phyloP scores from a whole-genome alignment of 768 basidiomycete species.

The Russula virescens region DNA sequence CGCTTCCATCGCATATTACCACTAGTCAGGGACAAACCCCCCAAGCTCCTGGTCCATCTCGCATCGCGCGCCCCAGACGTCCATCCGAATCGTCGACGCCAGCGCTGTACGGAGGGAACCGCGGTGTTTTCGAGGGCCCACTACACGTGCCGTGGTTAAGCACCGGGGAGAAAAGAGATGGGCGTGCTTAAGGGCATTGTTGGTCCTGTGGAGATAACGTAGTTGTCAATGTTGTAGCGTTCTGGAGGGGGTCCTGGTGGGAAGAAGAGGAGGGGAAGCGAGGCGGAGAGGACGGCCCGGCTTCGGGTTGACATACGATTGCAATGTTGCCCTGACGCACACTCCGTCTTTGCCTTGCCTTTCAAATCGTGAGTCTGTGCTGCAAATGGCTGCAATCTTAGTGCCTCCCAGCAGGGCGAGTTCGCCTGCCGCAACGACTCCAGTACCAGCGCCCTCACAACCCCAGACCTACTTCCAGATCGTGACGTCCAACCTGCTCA shows the following conservation, averaged over 20 bases:
- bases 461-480: slow-evolving; percentile 12
- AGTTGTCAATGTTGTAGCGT: slow-evolving; percentile 58
- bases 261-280: too few relatives aligned
- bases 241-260: slow-evolving; percentile 27
- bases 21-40: slow-evolving; percentile 52
- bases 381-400: background rate
- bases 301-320: too few relatives aligned
- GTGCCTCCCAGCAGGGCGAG: background rate
- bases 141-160: slow-evolving; percentile 64
- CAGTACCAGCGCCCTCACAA: background rate
- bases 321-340: background rate
- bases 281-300: too few relatives aligned
- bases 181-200: slow-evolving; percentile 36
- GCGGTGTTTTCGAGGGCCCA: slow-evolving; percentile 54
- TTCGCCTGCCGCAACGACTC: background rate
- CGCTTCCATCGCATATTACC: slow-evolving; percentile 59
- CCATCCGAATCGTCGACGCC: too few relatives aligned
- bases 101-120: slow-evolving; percentile 66
- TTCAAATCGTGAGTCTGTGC: too few relatives aligned
- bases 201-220: slow-evolving; percentile 55
- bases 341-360: too few relatives aligned
- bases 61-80: slow-evolving; percentile 80
- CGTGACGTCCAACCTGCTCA: slow-evolving; percentile 18
- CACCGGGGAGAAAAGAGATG: slow-evolving; percentile 45
- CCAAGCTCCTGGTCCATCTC: slow-evolving; percentile 71